A percentile compares a stretch with the other conserved stretches of the same genome.
Conservation (phyloP, 2,329 filamentous ascomycete genomes). For the Calonectria pauciramosa region DNA sequence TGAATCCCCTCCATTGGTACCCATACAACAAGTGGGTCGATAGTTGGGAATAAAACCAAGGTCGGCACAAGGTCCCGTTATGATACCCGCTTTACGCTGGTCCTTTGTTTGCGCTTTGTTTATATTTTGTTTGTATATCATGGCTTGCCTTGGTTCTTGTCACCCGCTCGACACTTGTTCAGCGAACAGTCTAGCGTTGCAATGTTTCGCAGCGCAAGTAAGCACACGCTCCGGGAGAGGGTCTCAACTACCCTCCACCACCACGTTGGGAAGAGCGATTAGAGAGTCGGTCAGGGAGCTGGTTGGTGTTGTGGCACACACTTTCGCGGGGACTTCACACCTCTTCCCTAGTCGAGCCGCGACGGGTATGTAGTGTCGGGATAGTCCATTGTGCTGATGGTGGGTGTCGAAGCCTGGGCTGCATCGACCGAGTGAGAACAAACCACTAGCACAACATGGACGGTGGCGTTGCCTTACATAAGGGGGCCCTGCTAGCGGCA, state of each 20-base stretch:
- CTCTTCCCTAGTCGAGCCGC: conserved; percentile 1
- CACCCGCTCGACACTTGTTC: not conserved
- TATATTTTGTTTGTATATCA: too few species aligned
- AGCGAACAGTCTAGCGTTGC: not conserved
- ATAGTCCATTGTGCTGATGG: conserved; percentile 5
- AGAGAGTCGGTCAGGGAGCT: conserved; percentile 8
- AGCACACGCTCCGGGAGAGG: conserved; percentile 4
- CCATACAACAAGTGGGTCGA: not conserved
- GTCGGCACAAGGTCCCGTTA: not conserved
- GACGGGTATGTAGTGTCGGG: conserved; percentile 12
- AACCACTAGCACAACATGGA: conserved; percentile 31
- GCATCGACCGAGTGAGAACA: conserved; percentile 4
- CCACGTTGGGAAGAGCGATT: not conserved
- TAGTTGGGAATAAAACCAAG: not conserved
- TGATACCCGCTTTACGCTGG: not conserved
- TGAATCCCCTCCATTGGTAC: not conserved
- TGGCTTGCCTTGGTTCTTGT: not conserved
- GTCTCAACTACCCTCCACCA: conserved; percentile 20
- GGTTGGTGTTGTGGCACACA: conserved; percentile 21
- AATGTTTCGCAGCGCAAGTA: not conserved
- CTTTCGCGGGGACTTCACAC: not conserved
- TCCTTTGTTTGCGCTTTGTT: not conserved
- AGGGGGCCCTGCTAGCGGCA: conserved; percentile 26
- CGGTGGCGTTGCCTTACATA: conserved; percentile 40
- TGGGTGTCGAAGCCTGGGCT: not conserved